These are phyloP conservation scores for Phytopythium montanum DNA, from an alignment of 352 stramenopile species.

Conservation along the genomic window DNA sequence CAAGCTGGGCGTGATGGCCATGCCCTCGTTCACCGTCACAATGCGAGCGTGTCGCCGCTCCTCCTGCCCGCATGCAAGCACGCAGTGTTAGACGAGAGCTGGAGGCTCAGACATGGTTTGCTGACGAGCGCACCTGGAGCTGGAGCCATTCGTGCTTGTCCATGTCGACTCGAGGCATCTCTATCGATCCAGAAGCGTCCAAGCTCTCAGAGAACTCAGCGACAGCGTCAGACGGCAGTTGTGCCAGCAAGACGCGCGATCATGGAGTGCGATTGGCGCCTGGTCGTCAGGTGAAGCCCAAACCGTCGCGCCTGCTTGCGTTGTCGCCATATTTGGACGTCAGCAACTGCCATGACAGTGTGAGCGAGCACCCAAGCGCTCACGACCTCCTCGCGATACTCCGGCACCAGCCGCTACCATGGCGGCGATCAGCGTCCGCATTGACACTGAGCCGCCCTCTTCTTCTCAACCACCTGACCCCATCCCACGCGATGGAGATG, in stretches of 20 bases:
- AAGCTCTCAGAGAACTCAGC: not conserved
- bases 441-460: not conserved
- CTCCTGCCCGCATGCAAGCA: constrained; percentile 10
- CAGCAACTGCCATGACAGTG: constrained; percentile 3
- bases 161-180: constrained; percentile 1
- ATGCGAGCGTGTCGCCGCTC: constrained; percentile 44
- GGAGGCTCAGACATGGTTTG: not conserved
- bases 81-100: not conserved
- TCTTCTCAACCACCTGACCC: not conserved
- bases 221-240: not conserved
- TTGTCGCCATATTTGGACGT: not conserved
- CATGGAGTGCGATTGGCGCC: not conserved
- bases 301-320: constrained; percentile 5
- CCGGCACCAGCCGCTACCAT: not conserved
- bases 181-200: not conserved
- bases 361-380: not conserved
- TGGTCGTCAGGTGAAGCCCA: not conserved
- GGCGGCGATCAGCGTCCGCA: not conserved
- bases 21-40: constrained; percentile 52
- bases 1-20: constrained; percentile 47
- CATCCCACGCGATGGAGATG: not conserved
- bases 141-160: constrained; percentile 48
- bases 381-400: not conserved
- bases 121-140: constrained; percentile 13
- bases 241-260: not conserved